Evolutionary conservation across 495 filamentous ascomycete genomes (phyloP), one percentile per base, ranked within the genome.

Genomic region (Immersiella caudata): DNA sequence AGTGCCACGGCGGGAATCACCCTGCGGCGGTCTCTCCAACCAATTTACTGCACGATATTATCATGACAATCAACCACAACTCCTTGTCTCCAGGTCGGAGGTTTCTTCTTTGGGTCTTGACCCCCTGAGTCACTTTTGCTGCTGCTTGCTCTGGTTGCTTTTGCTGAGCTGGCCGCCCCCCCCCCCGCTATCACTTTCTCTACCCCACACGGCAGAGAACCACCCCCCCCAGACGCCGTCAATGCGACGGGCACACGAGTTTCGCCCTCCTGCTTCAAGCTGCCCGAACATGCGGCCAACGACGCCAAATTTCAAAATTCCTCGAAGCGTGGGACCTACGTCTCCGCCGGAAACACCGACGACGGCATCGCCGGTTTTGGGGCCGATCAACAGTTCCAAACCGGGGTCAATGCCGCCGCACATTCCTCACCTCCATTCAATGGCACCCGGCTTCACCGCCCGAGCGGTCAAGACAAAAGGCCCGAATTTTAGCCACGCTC

Each of bases 31-130:
- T 74, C 71, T 71, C 71, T 73, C 63, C 75, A 72, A 67, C 71
- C 66, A 68, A 62, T 65, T 64, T 64, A 72, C 67, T 67, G 65
- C 68, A 75, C 69, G 69, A 77, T 71, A 79, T 73, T 85, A 86
- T 85, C 84, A 86, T 86, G 83, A 85, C 79, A 77, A 79, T 79
- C 81, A 80, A 82, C 78, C 80, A 76, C 77, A 78, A 77, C 66
- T 79, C 79, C 70, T 75, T 83, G 76, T 77, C 74, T 83, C 83
- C 83, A 78, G 76, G 79, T 72, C 81, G 83, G 84, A 86, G 83
- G 76, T 80, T 83, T 70, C 72, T 81, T 77, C 76, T 79, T 76
- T 79, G 80, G 80, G 80, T 80, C 61, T 75, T 80, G 71, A 81
- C 79, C 57, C 80, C 79, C 73, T 83, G 78, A 83, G 70, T 67